phyloP scores from a whole-genome alignment of 2,329 filamentous ascomycete genomes.

The Colletotrichum sp. region DNA sequence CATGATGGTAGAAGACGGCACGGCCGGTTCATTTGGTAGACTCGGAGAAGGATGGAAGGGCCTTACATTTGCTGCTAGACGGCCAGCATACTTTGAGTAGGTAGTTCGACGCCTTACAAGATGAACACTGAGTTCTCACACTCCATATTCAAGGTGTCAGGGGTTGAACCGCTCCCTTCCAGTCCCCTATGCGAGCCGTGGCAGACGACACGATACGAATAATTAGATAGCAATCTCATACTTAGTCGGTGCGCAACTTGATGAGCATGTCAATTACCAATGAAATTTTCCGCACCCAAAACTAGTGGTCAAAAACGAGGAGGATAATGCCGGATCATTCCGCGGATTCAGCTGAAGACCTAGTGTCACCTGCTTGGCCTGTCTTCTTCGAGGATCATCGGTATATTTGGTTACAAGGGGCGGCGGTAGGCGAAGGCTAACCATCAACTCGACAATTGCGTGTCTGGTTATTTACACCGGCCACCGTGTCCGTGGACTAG shows the following conservation, averaged over 20 bases:
- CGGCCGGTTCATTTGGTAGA: constrained; percentile 18
- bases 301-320: no score
- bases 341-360: not conserved
- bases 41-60: constrained; percentile 10
- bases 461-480: not conserved
- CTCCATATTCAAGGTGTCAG: not conserved
- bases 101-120: constrained; percentile 22
- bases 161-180: not conserved
- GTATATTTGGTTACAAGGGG: not conserved
- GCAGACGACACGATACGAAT: not conserved
- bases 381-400: not conserved
- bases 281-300: not conserved
- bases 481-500: not conserved
- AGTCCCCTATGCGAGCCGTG: not conserved
- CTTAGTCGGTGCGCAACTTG: not conserved
- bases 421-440: not conserved
- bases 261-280: not conserved
- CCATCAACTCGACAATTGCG: not conserved
- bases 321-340: not conserved
- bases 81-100: constrained; percentile 17
- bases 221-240: constrained; percentile 17
- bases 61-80: constrained; percentile 20
- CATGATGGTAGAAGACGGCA: constrained; percentile 19
- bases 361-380: not conserved
- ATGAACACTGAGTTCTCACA: constrained; percentile 18